phyloP scores from a whole-genome alignment of 805 yeast species.

The Lipomyces japonicus region DNA sequence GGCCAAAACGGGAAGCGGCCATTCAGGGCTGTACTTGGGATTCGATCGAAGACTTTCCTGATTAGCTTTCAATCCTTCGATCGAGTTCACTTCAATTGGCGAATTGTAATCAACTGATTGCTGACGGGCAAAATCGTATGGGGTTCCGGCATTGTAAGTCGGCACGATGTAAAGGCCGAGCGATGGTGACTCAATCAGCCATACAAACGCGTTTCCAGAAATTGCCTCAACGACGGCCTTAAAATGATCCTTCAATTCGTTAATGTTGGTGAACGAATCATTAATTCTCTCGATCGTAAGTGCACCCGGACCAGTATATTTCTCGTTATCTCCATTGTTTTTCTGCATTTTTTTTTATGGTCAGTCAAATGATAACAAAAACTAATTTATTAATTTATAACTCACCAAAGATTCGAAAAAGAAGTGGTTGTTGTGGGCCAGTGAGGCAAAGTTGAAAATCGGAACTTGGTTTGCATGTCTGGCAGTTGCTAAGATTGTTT shows the following conservation, averaged over 20 bases:
- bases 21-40: conserved; percentile 8
- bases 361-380: not conserved
- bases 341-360: not conserved
- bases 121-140: conserved; percentile 56
- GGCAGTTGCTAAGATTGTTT: conserved; percentile 50
- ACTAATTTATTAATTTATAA: not conserved
- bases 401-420: conserved; percentile 45
- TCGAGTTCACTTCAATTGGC: conserved; percentile 53
- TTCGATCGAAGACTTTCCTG: conserved; percentile 41
- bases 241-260: conserved; percentile 69
- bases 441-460: conserved; percentile 84
- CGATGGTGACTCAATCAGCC: conserved; percentile 67
- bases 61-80: conserved; percentile 44
- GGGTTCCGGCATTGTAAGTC: conserved; percentile 88
- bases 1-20: conserved; percentile 57
- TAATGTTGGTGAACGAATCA: conserved; percentile 68
- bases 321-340: not conserved
- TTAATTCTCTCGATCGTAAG: conserved; percentile 43
- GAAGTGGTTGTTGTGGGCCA: conserved; percentile 87
- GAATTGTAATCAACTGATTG: conserved; percentile 76
- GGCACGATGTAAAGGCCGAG: conserved; percentile 61
- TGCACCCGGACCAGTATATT: conserved; percentile 9
- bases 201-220: conserved; percentile 86
- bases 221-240: conserved; percentile 65
- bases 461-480: conserved; percentile 61